Evolutionary conservation across 2,329 filamentous ascomycete species (phyloP), one percentile per base, ranked within the genome.

Genomic region (Lasiodiplodia gonubiensis): DNA sequence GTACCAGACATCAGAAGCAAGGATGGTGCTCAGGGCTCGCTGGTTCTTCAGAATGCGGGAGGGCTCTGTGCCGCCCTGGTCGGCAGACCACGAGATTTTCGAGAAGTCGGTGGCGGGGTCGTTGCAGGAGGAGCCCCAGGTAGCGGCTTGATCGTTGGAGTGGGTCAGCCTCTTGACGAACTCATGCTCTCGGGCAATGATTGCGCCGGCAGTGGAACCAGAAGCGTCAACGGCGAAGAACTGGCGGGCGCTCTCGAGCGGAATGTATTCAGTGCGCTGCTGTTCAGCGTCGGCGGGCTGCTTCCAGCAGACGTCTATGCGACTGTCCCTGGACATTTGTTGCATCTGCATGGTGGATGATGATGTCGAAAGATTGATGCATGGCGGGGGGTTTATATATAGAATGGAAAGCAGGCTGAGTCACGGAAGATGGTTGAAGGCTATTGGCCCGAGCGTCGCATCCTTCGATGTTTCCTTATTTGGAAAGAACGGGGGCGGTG

Each of bases 211-310:
- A 11, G 74, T 76, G 11, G 74, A 76, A 1, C 74, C 74, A 2
- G 74, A 77, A 16, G 76, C 73, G 63, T 78, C 76, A 25, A 76
- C 73, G 25, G 76, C 76, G 60, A 76, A 77, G 68, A 75, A 76
- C 54, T 74, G 75, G 51, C 71, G 71, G 21, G 72, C 68, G 23
- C 66, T 8, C 33, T 30, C 14, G 8, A 66, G 39, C 16, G 64
- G 64, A 5, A 57, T 10, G 35, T 53, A 46, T 8, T 42, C 21
- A 21, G 16, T n/a, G 7, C 4, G 37, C 18, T 30, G n/a, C 0
- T 21, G n/a, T 27, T 60, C 55, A 18, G 30, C 14, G 21, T 2
- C n/a, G 42, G 16, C 27, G 10, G 54, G 4, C 12, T 46, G 23
- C 54, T 46, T 59, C 54, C 54, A 59, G 54, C 37, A 10, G 54